Evolutionary conservation across 2,329 filamentous ascomycete species (phyloP).

Genomic region (Alternaria metachromatica): DNA sequence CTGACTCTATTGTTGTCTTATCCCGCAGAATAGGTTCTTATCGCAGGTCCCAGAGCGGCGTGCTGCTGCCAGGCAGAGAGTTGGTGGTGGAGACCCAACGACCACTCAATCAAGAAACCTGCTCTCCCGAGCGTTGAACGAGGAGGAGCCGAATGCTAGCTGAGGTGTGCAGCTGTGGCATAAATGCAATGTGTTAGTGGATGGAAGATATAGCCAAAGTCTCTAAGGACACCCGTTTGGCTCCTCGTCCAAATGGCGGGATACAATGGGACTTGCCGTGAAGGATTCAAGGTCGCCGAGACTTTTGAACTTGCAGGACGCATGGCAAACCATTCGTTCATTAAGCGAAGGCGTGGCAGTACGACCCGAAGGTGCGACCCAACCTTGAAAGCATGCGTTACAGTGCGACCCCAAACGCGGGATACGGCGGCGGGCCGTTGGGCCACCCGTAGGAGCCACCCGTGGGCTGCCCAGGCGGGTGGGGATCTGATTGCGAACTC

Average conservation of each 20-base stretch:
- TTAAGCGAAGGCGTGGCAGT: neutral
- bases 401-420: neutral
- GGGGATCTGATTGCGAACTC: neutral
- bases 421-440: neutral
- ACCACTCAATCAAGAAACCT: neutral
- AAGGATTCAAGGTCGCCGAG: neutral
- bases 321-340: neutral
- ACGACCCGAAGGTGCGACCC: no score
- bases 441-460: neutral
- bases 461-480: neutral
- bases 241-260: neutral
- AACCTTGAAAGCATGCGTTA: neutral
- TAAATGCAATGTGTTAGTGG: neutral
- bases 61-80: neutral
- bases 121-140: neutral
- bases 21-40: neutral
- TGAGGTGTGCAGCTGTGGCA: neutral
- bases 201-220: neutral
- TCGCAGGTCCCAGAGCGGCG: neutral
- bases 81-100: neutral
- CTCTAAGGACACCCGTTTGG: neutral
- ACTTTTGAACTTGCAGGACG: neutral
- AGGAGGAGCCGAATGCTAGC: neutral
- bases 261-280: neutral
- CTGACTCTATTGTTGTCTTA: neutral